These are phyloP conservation scores for Sugiyamaella paludigena DNA, from an alignment of 1,139 yeast species.

Conservation along the genomic window DNA sequence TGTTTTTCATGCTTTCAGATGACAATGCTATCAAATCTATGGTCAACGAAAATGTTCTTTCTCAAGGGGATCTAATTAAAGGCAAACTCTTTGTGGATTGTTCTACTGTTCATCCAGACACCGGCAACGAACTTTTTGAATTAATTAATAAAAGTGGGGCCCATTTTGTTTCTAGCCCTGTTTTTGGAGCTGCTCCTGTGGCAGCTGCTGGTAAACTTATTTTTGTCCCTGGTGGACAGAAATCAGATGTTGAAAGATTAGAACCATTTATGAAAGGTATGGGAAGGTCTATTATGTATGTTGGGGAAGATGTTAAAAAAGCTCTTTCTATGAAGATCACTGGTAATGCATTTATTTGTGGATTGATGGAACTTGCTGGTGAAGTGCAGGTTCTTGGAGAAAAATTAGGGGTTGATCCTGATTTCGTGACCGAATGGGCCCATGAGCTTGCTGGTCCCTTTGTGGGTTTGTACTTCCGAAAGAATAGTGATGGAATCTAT, in stretches of 20 bases:
- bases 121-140: slow-evolving; percentile 22
- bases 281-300: slow-evolving; percentile 28
- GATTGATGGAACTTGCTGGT: slow-evolving; percentile 31
- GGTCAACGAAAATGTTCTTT: slow-evolving; percentile 13
- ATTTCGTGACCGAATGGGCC: slow-evolving; percentile 25
- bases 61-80: slow-evolving; percentile 7
- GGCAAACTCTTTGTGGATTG: slow-evolving; percentile 32
- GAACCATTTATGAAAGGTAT: slow-evolving; percentile 30
- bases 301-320: slow-evolving; percentile 30
- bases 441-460: slow-evolving; percentile 24
- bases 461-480: slow-evolving; percentile 24
- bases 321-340: slow-evolving; percentile 32
- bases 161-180: slow-evolving; percentile 31
- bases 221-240: slow-evolving; percentile 31
- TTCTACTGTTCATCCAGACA: slow-evolving; percentile 34
- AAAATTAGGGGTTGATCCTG: slow-evolving; percentile 28
- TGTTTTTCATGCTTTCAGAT: slow-evolving; percentile 25
- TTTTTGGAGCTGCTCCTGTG: slow-evolving; percentile 34
- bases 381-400: slow-evolving; percentile 33
- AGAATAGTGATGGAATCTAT: slow-evolving; percentile 25
- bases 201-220: slow-evolving; percentile 32
- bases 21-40: slow-evolving; percentile 21
- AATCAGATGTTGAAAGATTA: slow-evolving; percentile 23
- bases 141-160: slow-evolving; percentile 24
- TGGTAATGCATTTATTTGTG: slow-evolving; percentile 33